Base-by-base conservation (phyloP, 805 yeast genomes). In the Cyberlindnera euphorbiae region DNA sequence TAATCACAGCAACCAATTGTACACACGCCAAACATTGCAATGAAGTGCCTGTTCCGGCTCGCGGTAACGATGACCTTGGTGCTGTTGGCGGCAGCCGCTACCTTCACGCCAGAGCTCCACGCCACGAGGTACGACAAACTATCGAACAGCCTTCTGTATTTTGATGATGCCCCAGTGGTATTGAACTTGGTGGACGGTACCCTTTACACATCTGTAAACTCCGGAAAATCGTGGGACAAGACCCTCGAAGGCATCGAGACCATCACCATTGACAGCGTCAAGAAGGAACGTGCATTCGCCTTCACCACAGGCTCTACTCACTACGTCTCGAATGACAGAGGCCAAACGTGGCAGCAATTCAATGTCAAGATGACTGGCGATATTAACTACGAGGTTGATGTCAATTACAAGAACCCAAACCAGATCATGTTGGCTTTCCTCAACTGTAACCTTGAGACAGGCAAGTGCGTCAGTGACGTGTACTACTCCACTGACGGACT, bases 401-500 rank as follows among this genome's bases (percentile, higher is more conserved):
- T 67, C 48, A 71, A 75, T 45, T 47, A 63, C 14, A 50, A 52
- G 24, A 58, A 69, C 31, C 55, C 62, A 15, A 63, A 73, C 28
- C 53, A 53, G 17, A 48, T 68, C 4, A 36, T 73, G 10, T 45
- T 73, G 24, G 58, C 62, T 37, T 59, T 63, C 11, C 41, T 44
- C 6, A 43, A 44, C 13, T 50, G 59, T 24, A 30, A 41, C 19
- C 36, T 33, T 8, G 26, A 27, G 3, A 26, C 31, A 3, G 45
- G 34, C 0, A 38, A 45, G 3, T 75, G 82, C 49, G 43, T 41
- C 12, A 47, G 52, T 12, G 46, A 46, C 24, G 53, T 58, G 36
- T 71, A 51, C 45, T 67, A 66, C 49, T 69, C 81, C 6, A 53
- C 43, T 1, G 75, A 75, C 52, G 71, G 69, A 9, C 64, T 76